These are phyloP conservation scores for Tricholomella constricta DNA, from an alignment of 768 basidiomycete genomes.

Conservation along the genomic window DNA sequence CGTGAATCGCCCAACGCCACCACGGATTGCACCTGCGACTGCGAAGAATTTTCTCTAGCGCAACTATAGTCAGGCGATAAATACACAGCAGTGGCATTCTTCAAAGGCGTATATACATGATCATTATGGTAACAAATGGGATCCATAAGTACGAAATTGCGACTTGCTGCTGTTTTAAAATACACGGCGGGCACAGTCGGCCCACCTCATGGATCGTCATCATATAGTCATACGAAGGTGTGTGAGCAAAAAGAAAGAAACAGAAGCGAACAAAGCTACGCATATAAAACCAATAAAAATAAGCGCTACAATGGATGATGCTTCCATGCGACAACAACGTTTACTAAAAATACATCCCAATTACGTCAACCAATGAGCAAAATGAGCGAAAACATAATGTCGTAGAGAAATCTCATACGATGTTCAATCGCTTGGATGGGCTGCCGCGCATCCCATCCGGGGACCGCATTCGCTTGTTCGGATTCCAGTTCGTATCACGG, in stretches of 20 bases:
- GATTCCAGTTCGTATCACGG: constrained; percentile 20
- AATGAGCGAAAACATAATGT: neutral
- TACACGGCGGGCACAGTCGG: no score
- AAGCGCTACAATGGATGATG: constrained; percentile 18
- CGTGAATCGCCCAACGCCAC: no score
- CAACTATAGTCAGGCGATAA: no score
- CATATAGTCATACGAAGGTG: neutral
- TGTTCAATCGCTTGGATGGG: constrained; percentile 20
- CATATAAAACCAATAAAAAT: constrained; percentile 15
- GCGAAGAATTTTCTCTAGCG: no score
- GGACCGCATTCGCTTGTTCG: constrained; percentile 26
- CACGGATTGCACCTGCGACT: no score
- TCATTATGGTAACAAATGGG: no score
- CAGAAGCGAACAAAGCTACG: neutral
- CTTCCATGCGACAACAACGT: constrained; percentile 8
- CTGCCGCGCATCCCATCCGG: constrained; percentile 20
- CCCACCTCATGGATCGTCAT: no score
- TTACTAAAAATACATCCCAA: constrained; percentile 18
- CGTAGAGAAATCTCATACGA: constrained; percentile 13
- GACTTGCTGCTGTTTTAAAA: neutral
- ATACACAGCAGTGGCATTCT: no score
- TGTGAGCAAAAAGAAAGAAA: neutral
- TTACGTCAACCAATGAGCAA: neutral
- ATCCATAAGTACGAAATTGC: no score
- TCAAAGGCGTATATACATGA: no score